Percentiles rank a stretch among this genome's conserved stretches.
These are phyloP conservation scores for Trichomonascus vanleenenianus DNA, from an alignment of 805 yeast species.

Conservation along the genomic window DNA sequence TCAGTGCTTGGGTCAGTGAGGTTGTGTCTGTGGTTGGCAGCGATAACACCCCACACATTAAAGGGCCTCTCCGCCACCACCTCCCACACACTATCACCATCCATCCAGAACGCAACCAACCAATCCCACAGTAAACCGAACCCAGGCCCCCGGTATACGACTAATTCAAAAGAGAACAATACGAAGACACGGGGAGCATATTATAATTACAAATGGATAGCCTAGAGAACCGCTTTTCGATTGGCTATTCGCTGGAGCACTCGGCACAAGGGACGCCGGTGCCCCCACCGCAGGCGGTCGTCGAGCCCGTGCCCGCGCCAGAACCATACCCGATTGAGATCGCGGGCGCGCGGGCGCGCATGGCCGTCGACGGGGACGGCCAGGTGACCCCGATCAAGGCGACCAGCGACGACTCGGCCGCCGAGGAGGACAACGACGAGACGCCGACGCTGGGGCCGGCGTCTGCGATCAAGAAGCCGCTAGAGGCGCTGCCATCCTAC, in stretches of 20 bases:
- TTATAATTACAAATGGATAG: too few species aligned
- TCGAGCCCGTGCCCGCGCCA: slow-evolving; percentile 8
- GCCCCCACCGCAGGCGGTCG: slow-evolving; percentile 12
- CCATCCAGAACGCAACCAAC: too few species aligned
- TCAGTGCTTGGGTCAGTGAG: too few species aligned
- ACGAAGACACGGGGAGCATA: too few species aligned
- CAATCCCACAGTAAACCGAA: too few species aligned
- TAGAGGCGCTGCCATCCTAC: slow-evolving; percentile 16
- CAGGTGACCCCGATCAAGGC: not conserved
- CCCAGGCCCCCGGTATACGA: too few species aligned
- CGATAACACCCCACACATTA: too few species aligned
- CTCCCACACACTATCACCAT: too few species aligned
- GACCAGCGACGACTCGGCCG: not conserved
- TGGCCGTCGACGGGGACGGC: not conserved
- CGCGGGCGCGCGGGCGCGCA: slow-evolving; percentile 6
- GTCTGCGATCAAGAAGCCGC: not conserved
- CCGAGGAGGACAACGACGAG: not conserved
- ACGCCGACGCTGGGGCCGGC: not conserved
- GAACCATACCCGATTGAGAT: slow-evolving; percentile 7
- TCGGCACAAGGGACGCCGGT: slow-evolving; percentile 11
- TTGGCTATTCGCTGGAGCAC: slow-evolving; percentile 12
- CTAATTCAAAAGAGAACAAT: not conserved
- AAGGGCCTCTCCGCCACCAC: too few species aligned
- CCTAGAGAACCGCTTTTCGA: slow-evolving; percentile 12
- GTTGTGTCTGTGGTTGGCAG: too few species aligned